These are phyloP conservation scores for Globisporangium paddicum DNA, from an alignment of 352 stramenopile genomes.

Conservation along the genomic window DNA sequence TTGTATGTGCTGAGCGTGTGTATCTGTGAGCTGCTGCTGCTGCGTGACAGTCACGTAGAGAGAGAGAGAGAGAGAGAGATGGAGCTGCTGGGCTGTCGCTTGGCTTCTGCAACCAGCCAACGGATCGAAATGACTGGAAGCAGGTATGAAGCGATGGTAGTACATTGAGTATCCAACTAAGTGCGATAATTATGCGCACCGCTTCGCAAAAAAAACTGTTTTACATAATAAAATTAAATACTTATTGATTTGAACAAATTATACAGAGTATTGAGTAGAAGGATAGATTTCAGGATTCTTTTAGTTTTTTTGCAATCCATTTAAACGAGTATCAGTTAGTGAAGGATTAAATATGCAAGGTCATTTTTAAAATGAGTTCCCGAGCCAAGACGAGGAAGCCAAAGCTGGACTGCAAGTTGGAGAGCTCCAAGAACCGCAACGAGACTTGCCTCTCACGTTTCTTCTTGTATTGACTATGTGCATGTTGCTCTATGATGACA, in stretches of 20 bases:
- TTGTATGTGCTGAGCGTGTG: not conserved
- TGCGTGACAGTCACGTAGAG: not conserved
- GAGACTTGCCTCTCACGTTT: not conserved
- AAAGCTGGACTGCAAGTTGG: too few relatives aligned
- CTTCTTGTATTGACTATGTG: not conserved
- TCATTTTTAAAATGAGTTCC: too few relatives aligned
- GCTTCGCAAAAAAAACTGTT: not conserved
- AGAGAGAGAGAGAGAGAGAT: not conserved
- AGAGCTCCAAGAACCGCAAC: too few relatives aligned
- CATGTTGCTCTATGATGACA: not conserved
- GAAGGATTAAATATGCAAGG: too few relatives aligned
- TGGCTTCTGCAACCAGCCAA: conserved; percentile 5
- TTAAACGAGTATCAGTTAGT: too few relatives aligned
- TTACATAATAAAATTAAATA: too few relatives aligned
- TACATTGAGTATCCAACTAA: conserved; percentile 18
- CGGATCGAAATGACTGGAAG: conserved; percentile 53
- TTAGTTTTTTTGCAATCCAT: too few relatives aligned
- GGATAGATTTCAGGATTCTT: too few relatives aligned
- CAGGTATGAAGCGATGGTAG: conserved; percentile 9
- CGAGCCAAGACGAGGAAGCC: too few relatives aligned
- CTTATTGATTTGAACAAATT: too few relatives aligned
- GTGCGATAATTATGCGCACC: conserved; percentile 7
- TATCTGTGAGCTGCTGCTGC: not conserved
- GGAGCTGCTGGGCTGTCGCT: conserved; percentile 1
- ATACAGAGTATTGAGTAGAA: too few relatives aligned